These are phyloP conservation scores for Stachybotrys chlorohalonatus DNA, from an alignment of 2,329 filamentous ascomycete genomes.

Conservation along the genomic window DNA sequence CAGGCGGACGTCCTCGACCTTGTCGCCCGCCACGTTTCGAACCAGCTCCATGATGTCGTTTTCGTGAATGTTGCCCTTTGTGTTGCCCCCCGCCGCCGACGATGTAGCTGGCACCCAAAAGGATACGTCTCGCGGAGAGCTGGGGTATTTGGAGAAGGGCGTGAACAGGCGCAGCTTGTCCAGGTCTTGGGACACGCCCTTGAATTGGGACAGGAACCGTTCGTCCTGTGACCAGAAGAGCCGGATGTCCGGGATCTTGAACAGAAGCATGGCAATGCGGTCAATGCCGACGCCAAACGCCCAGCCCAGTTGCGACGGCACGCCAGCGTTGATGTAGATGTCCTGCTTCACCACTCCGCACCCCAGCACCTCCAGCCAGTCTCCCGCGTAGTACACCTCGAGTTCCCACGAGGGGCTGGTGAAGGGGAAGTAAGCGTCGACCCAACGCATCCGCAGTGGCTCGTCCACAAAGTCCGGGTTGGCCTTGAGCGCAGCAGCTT, in stretches of 20 bases:
- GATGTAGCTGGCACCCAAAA: conserved; percentile 65
- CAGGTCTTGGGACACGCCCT: conserved; percentile 45
- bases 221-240: conserved; percentile 88
- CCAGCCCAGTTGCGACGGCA: conserved; percentile 75
- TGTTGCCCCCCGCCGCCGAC: conserved; percentile 37
- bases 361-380: conserved; percentile 95
- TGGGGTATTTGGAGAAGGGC: conserved; percentile 86
- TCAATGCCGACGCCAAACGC: conserved; percentile 93
- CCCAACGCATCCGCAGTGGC: conserved; percentile 81
- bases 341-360: conserved; percentile 82
- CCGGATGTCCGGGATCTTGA: conserved; percentile 91
- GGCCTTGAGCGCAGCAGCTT: conserved; percentile 49
- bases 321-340: conserved; percentile 67
- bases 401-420: conserved; percentile 94
- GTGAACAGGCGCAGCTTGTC: conserved; percentile 54
- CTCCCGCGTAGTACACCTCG: conserved; percentile 86
- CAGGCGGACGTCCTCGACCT: conserved; percentile 78
- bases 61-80: conserved; percentile 61
- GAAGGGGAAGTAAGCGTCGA: conserved; percentile 96
- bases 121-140: conserved; percentile 83
- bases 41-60: conserved; percentile 98
- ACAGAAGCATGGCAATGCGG: conserved; percentile 93
- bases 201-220: conserved; percentile 83
- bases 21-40: conserved; percentile 69
- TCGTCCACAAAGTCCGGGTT: conserved; percentile 48